A percentile compares a stretch with the other conserved stretches of the same genome.
Evolutionary conservation across 306 rosid species (phyloP).

Genomic region (Acacia acuminata): DNA sequence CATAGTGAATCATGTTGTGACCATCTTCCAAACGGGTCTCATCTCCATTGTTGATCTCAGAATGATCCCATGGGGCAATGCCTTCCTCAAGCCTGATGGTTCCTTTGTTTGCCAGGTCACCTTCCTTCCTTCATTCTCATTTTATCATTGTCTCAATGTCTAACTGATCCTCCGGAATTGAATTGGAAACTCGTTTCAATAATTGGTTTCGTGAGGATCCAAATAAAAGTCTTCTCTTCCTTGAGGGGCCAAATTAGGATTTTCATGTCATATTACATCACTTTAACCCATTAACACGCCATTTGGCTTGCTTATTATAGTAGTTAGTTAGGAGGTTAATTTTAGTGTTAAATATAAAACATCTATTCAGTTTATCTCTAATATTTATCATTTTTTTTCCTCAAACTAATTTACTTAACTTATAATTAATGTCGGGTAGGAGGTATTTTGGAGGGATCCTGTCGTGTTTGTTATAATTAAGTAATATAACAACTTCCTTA

Average conservation of each 20-base stretch:
- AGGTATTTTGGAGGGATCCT: too few species aligned
- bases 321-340: too few species aligned
- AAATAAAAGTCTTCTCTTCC: not conserved
- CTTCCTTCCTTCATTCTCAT: not conserved
- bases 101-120: slow-evolving; percentile 66
- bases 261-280: not conserved
- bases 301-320: too few species aligned
- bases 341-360: too few species aligned
- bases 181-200: not conserved
- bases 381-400: not conserved
- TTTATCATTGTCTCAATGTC: not conserved
- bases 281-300: not conserved
- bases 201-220: not conserved
- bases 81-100: slow-evolving; percentile 59
- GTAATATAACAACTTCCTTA: too few species aligned
- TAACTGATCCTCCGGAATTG: not conserved
- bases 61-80: slow-evolving; percentile 91
- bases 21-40: slow-evolving; percentile 69
- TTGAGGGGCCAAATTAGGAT: not conserved
- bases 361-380: too few species aligned
- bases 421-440: too few species aligned
- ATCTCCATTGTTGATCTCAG: slow-evolving; percentile 72
- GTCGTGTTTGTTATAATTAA: too few species aligned
- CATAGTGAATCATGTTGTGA: slow-evolving; percentile 66
- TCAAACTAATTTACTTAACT: too few species aligned